Evolutionary conservation across 2,329 filamentous ascomycete genomes (phyloP), one percentile per base, ranked within the genome.

Genomic region (Neocucurbitaria cava): DNA sequence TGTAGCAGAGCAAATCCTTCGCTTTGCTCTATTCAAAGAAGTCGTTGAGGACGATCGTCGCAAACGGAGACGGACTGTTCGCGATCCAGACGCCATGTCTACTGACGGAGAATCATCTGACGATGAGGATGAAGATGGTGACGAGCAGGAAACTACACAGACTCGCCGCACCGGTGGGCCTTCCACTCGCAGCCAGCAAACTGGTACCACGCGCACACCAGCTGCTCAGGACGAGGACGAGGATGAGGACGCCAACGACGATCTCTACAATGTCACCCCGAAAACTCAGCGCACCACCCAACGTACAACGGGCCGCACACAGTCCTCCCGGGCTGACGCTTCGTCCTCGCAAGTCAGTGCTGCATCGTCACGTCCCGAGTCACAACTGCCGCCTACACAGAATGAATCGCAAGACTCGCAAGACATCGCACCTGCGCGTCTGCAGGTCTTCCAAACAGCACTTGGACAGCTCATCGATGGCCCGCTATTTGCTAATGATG

Each of bases 11-110:
- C 85, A 87, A 8, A 96, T 99, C 62, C 80, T 99, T 28, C 87
- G 95, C 17, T 99, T 97, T 71, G 96, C 95, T 2, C 83, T 99
- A 31, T 99, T 99, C 84, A 98, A 98, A 75, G 95, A 99, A 79
- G 88, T 99, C 0, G 83, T 96, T 3, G 83, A 86, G 63, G 82
- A 85, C 61, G 88, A 92, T 74, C 90, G 92, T 53, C 85, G 88
- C 65, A 95, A 94, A 82, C 89, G 95, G 77, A 86, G 93, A 66
- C 88, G 91, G 76, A 89, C 90, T 66, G 89, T 85, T 5, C 81
- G 83, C 26, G 82, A 83, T 30, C 80, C 84, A 15, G 85, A 84
- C 45, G 78, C 76, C 13, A 79, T 81, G 77, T 80, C 78, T 6
- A 73, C 87, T 70, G 71, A 87, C 20, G 85, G 84, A 35, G 84